Conservation (phyloP, 257 asterid genomes). For the Primulina tabacum region DNA sequence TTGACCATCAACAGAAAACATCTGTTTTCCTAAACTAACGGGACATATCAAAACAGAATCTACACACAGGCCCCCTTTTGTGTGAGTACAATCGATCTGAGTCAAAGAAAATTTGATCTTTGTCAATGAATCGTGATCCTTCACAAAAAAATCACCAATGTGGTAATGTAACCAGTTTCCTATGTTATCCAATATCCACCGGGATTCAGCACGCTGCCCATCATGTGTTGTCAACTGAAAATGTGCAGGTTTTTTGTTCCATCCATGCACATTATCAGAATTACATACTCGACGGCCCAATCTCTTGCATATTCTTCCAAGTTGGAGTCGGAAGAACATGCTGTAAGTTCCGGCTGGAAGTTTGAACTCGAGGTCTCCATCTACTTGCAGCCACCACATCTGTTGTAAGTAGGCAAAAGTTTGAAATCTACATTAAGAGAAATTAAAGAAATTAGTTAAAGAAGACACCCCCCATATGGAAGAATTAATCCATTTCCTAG, state of each 20-base stretch:
- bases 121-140: conserved; percentile 33
- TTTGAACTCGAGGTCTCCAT: conserved; percentile 65
- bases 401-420: conserved; percentile 83
- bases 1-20: conserved; percentile 30
- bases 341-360: conserved; percentile 69
- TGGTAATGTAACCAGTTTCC: conserved; percentile 76
- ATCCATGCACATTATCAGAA: conserved; percentile 63
- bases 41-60: conserved; percentile 78
- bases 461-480: background rate
- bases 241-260: conserved; percentile 72
- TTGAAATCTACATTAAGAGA: conserved; percentile 46
- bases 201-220: conserved; percentile 44
- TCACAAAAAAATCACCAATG: conserved; percentile 66
- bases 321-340: conserved; percentile 70
- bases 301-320: conserved; percentile 54
- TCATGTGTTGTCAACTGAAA: conserved; percentile 55
- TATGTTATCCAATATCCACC: conserved; percentile 40
- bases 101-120: conserved; percentile 57
- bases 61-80: conserved; percentile 78
- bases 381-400: conserved; percentile 92
- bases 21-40: conserved; percentile 40
- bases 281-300: conserved; percentile 50
- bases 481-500: background rate
- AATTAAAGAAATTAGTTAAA: conserved; percentile 3
- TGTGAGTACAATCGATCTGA: conserved; percentile 90